Percentiles rank a stretch among this genome's conserved stretches.
These are phyloP conservation scores for Ulmus americana DNA, from an alignment of 331 rosid genomes.

Conservation along the genomic window DNA sequence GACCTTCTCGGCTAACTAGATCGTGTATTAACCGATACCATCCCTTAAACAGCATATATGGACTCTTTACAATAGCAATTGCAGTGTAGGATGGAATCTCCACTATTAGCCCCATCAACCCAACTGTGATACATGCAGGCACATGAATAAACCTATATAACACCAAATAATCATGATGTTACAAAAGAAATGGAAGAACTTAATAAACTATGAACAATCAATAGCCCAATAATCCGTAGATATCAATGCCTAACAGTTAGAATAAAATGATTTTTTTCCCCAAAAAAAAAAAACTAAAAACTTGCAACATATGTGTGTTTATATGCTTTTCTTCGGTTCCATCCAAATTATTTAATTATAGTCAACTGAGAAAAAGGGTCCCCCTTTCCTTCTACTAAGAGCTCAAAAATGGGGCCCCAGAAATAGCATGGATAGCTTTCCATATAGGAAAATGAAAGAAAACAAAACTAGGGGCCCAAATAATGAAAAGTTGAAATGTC, in stretches of 20 bases:
- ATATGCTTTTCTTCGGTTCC: too few relatives aligned
- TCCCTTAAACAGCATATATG: conserved; percentile 70
- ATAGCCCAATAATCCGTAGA: not conserved
- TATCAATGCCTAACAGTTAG: not conserved
- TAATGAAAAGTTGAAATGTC: not conserved
- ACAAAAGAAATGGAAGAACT: not conserved
- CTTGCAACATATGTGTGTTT: not conserved
- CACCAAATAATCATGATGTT: not conserved
- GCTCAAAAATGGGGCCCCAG: not conserved
- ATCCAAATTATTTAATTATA: too few relatives aligned
- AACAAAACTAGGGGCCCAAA: not conserved
- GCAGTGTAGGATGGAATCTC: conserved; percentile 68
- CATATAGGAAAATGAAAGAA: not conserved
- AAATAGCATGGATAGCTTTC: not conserved
- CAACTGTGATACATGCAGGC: conserved; percentile 49
- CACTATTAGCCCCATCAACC: conserved; percentile 42
- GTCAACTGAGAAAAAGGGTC: too few relatives aligned
- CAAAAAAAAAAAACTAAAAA: not conserved
- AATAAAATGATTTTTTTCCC: not conserved
- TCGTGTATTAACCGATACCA: conserved; percentile 76
- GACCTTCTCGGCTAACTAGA: conserved; percentile 64
- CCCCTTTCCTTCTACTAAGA: too few relatives aligned
- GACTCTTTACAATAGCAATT: conserved; percentile 76
- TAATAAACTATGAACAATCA: not conserved
- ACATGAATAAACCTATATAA: conserved; percentile 65